Evolutionary conservation across 164 flowering plant genomes (phyloP), one percentile per base, ranked within the genome.

Genomic region (Saururus chinensis): DNA sequence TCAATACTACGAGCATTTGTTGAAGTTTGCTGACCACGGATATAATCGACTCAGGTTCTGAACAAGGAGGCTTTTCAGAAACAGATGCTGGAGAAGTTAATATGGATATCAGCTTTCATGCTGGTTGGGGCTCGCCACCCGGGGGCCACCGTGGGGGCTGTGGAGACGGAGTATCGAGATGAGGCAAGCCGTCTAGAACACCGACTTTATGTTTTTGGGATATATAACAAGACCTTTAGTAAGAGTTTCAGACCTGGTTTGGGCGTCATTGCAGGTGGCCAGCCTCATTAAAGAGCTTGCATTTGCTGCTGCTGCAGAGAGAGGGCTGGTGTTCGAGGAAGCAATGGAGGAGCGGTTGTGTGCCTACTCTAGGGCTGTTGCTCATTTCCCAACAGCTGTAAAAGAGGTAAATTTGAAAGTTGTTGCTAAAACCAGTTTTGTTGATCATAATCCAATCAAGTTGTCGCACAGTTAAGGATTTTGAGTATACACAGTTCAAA

Each of bases 121-220:
- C 96, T 93, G 57, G 99, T 90, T 65, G 99, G 97, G 56, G 95
- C 96, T 25, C 90, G 96, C 26, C 99, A 90, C 83, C 89, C 90
- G 49, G 97, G 97, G 53, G 92, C 96, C 40, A 86, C 90, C 53
- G 95, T 93, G 19, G 99, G 99, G 64, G 81, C 19, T 60, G 99
- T 90, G 30, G 97, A 93, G 81, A 85, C 82, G 63, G 92, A 88
- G 57, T 77, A 71, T 63, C 79, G 85, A 62, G 80, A 84, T 66
- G 96, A 89, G 87, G 97, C 86, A 69, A 71, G 62, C 52, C 40
- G 35, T 23, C 35, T 19, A 19, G 4, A 55, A 42, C 17, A 42
- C 49, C 49, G 1, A 10, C 14, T 42, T 10, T 30, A 2, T 30
- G 37, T 30, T 30, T 30, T 30, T 30, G 17, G 49, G 9, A 9